phyloP scores from a whole-genome alignment of 208 protist species.

The Leishmania tropica region DNA sequence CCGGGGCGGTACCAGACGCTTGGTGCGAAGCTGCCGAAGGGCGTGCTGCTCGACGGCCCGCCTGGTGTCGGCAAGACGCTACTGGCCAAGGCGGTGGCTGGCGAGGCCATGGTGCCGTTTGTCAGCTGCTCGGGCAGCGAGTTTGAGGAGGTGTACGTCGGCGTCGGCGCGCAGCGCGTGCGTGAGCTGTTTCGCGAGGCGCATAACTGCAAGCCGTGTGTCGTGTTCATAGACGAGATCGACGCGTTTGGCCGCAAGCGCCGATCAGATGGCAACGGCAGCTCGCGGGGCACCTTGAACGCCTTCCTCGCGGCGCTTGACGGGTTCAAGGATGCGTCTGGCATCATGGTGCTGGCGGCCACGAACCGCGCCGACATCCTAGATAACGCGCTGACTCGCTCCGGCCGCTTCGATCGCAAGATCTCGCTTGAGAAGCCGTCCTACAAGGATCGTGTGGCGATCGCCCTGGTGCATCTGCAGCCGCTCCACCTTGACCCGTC shows the following conservation, averaged over 20 bases:
- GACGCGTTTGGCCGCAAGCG: slow-evolving; percentile 94
- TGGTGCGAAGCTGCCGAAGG: slow-evolving; percentile 96
- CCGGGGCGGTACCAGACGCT: slow-evolving; percentile 93
- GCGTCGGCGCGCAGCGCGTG: slow-evolving; percentile 95
- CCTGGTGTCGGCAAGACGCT: slow-evolving; percentile 82
- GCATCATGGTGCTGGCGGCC: slow-evolving; percentile 97
- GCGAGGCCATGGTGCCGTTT: slow-evolving; percentile 95
- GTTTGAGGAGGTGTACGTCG: slow-evolving; percentile 98
- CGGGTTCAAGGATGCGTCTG: slow-evolving; percentile 93
- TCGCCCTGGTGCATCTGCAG: slow-evolving; percentile 94
- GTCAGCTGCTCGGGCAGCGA: slow-evolving; percentile 93
- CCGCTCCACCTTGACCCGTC: slow-evolving; percentile 78
- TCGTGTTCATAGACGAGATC: slow-evolving; percentile 99
- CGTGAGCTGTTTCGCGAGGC: slow-evolving; percentile 94
- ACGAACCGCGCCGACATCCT: slow-evolving; percentile 98
- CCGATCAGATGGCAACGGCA: slow-evolving; percentile 59
- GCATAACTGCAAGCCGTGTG: slow-evolving; percentile 94
- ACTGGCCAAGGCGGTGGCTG: slow-evolving; percentile 76
- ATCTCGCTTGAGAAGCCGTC: slow-evolving; percentile 94
- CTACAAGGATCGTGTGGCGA: slow-evolving; percentile 93
- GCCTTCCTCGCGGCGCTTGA: slow-evolving; percentile 99
- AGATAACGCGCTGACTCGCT: slow-evolving; percentile 96
- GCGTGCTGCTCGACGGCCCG: slow-evolving; percentile 95
- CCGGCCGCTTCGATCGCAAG: slow-evolving; percentile 91
- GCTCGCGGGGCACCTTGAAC: slow-evolving; percentile 95